These are phyloP conservation scores for Heterobasidion parviporum DNA, from an alignment of 1,284 basidiomycete genomes.

Conservation along the genomic window DNA sequence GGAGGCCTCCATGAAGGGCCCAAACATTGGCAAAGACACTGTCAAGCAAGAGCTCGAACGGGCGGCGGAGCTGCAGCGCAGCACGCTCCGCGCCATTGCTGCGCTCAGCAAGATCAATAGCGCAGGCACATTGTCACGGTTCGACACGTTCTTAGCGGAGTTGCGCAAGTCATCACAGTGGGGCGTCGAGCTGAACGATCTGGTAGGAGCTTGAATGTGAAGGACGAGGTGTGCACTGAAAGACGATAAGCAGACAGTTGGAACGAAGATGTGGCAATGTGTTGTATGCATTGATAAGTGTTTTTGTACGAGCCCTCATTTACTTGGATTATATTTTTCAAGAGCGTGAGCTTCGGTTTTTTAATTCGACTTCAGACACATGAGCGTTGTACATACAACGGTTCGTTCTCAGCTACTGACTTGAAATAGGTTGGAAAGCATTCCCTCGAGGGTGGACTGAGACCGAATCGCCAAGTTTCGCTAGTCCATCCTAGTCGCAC, in stretches of 20 bases:
- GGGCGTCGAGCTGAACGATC: constrained; percentile 63
- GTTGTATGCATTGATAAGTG: too few relatives aligned
- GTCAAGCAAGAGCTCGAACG: constrained; percentile 97
- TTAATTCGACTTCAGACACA: too few relatives aligned
- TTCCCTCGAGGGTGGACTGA: too few relatives aligned
- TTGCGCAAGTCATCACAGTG: constrained; percentile 50
- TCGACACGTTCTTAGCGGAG: constrained; percentile 71
- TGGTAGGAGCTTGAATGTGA: constrained; percentile 22
- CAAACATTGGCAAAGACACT: constrained; percentile 84
- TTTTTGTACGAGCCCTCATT: too few relatives aligned
- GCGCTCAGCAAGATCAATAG: constrained; percentile 70
- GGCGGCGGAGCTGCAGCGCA: constrained; percentile 85
- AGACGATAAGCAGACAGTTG: background rate
- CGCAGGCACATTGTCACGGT: constrained; percentile 56
- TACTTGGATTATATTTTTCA: too few relatives aligned
- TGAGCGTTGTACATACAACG: too few relatives aligned
- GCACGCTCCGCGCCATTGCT: constrained; percentile 78
- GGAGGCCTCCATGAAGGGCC: constrained; percentile 87
- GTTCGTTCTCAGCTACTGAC: too few relatives aligned
- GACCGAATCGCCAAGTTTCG: too few relatives aligned
- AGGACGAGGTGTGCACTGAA: background rate
- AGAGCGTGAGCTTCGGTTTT: too few relatives aligned
- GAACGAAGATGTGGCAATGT: background rate
- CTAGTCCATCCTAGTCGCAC: too few relatives aligned
- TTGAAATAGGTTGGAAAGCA: too few relatives aligned